Percentiles rank a stretch among this genome's conserved stretches.
Conservation (phyloP, 257 asterid genomes). For the Primulina tabacum region DNA sequence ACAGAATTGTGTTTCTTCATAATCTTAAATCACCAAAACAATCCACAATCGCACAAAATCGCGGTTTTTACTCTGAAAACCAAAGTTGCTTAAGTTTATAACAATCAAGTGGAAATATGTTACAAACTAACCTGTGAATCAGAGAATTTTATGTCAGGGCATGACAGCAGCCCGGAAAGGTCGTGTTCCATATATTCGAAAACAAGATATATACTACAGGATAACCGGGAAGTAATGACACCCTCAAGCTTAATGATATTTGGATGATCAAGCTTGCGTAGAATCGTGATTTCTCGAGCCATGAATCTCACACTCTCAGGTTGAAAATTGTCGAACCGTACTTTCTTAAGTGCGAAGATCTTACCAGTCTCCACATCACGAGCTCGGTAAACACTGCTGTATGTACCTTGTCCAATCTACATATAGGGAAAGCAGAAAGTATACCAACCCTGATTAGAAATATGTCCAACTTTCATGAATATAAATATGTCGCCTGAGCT, state of each 20-base stretch:
- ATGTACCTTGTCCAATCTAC: constrained; percentile 54
- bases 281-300: constrained; percentile 50
- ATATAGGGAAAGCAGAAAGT: not conserved
- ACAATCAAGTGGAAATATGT: not conserved
- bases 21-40: not conserved
- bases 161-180: constrained; percentile 57
- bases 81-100: not conserved
- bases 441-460: too few species aligned
- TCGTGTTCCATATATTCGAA: constrained; percentile 70
- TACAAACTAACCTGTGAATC: constrained; percentile 52
- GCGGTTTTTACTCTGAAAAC: not conserved
- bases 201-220: constrained; percentile 51
- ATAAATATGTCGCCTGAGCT: not conserved
- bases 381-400: constrained; percentile 47
- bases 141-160: constrained; percentile 47
- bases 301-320: constrained; percentile 51
- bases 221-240: constrained; percentile 40
- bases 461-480: not conserved
- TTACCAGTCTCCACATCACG: constrained; percentile 35
- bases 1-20: not conserved
- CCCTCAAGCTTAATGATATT: constrained; percentile 39
- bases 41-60: not conserved
- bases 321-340: constrained; percentile 44
- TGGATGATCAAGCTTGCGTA: constrained; percentile 48
- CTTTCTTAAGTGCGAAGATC: constrained; percentile 47